Evolutionary conservation across 306 rosid genomes (phyloP).

Genomic region (Inga leiocalycina): DNA sequence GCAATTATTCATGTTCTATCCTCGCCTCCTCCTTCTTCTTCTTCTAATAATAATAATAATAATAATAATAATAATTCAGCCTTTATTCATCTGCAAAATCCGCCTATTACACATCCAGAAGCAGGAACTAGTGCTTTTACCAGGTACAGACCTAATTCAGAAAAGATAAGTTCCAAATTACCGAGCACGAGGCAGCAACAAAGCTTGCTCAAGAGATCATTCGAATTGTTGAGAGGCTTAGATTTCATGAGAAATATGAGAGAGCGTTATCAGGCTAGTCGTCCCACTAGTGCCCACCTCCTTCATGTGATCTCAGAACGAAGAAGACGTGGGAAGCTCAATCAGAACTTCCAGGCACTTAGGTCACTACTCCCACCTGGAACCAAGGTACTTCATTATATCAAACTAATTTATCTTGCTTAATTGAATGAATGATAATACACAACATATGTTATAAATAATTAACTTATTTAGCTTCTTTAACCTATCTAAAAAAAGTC

Average conservation of each 20-base stretch:
- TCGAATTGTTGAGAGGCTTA: slow-evolving; percentile 55
- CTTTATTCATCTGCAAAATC: slow-evolving; percentile 23
- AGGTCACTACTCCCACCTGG: slow-evolving; percentile 73
- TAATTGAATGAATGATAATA: too few relatives aligned
- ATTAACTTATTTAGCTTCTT: too few relatives aligned
- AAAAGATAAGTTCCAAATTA: slow-evolving; percentile 9
- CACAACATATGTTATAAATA: too few relatives aligned
- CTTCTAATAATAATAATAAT: too few relatives aligned
- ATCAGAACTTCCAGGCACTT: slow-evolving; percentile 75
- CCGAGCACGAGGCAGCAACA: slow-evolving; percentile 20
- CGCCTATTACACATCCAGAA: neutral
- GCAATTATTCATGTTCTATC: slow-evolving; percentile 64
- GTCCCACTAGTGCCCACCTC: slow-evolving; percentile 55
- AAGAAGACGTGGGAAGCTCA: slow-evolving; percentile 82
- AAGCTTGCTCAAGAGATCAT: slow-evolving; percentile 62
- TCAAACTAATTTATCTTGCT: too few relatives aligned
- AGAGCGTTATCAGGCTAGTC: slow-evolving; percentile 45
- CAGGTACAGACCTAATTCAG: slow-evolving; percentile 37
- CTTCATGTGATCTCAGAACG: slow-evolving; percentile 87
- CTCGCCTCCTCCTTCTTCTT: slow-evolving; percentile 19
- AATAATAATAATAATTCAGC: slow-evolving; percentile 7
- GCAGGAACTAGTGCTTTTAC: slow-evolving; percentile 57
- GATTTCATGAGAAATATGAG: slow-evolving; percentile 49
- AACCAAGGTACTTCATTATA: slow-evolving; percentile 51
- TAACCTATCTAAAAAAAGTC: too few relatives aligned